Conservation (phyloP, 2,329 filamentous ascomycete species). For the Myriosclerotinia scirpicola region DNA sequence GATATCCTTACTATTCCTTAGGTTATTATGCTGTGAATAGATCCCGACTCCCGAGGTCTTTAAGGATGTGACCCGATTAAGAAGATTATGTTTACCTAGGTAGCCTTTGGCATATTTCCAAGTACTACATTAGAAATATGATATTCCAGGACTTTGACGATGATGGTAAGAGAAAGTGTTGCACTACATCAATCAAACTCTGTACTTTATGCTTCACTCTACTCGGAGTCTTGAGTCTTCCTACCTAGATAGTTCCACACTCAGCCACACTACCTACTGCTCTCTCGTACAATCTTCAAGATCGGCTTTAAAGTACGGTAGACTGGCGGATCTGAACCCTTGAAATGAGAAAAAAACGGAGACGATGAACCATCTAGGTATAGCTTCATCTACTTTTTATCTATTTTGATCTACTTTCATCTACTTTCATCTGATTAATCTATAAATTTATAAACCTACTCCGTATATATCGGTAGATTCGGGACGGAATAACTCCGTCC, state of each 20-base stretch:
- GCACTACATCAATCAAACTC: conserved; percentile 9
- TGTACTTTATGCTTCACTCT: background rate
- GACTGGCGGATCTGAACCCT: conserved; percentile 2
- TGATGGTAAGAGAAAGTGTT: background rate
- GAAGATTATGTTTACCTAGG: background rate
- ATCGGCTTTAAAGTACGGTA: background rate
- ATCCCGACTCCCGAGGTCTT: too few relatives aligned
- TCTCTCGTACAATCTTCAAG: background rate
- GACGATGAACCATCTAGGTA: conserved; percentile 7
- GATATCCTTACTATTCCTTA: too few relatives aligned
- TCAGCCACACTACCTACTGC: too few relatives aligned
- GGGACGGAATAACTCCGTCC: too few relatives aligned
- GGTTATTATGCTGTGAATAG: background rate
- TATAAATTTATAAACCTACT: background rate
- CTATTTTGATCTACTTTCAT: background rate
- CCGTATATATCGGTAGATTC: background rate
- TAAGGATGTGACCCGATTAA: background rate
- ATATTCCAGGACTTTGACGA: conserved; percentile 1
- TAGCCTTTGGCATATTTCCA: background rate
- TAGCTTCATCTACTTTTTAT: conserved; percentile 6
- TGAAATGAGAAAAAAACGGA: conserved; percentile 12
- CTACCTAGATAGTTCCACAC: too few relatives aligned
- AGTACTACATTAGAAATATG: background rate
- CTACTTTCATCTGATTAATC: background rate
- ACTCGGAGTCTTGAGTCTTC: too few relatives aligned